Conservation (phyloP, 352 stramenopile species). For the Pythium dissotocum region DNA sequence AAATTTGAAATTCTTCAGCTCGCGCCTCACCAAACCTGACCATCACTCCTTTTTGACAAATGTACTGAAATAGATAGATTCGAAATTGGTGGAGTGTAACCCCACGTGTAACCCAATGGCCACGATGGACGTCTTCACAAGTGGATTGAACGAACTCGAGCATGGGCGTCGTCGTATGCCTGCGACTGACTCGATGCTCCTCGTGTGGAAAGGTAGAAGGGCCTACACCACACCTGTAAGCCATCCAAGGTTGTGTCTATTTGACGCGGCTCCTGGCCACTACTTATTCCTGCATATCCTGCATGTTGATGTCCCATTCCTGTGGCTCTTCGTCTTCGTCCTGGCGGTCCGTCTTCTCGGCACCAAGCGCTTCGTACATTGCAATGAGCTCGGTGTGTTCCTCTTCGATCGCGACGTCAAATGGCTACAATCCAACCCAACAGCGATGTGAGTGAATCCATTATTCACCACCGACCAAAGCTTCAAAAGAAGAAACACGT, state of each 20-base stretch:
- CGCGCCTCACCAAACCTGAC: neutral
- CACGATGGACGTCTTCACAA: too few species aligned
- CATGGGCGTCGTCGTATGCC: too few species aligned
- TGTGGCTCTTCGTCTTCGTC: constrained; percentile 24
- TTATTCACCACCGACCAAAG: neutral
- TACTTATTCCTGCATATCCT: constrained; percentile 27
- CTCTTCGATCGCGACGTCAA: constrained; percentile 38
- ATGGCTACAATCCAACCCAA: constrained; percentile 23
- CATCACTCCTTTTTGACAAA: constrained; percentile 1
- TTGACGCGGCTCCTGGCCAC: neutral
- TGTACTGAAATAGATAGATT: neutral
- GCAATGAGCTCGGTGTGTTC: constrained; percentile 34
- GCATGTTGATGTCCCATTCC: constrained; percentile 25
- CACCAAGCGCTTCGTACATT: constrained; percentile 32
- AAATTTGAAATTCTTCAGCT: constrained; percentile 23
- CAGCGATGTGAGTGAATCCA: neutral
- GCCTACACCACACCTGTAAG: neutral
- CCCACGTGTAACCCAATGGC: neutral
- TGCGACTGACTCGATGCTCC: too few species aligned
- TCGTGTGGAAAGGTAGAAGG: neutral
- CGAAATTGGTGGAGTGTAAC: neutral
- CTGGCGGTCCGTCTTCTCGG: constrained; percentile 33
- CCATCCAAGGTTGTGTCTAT: neutral
- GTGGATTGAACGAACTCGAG: too few species aligned
- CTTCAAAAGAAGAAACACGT: neutral